Conservation (phyloP, 352 stramenopile genomes). For the Phytophthora pinifolia region DNA sequence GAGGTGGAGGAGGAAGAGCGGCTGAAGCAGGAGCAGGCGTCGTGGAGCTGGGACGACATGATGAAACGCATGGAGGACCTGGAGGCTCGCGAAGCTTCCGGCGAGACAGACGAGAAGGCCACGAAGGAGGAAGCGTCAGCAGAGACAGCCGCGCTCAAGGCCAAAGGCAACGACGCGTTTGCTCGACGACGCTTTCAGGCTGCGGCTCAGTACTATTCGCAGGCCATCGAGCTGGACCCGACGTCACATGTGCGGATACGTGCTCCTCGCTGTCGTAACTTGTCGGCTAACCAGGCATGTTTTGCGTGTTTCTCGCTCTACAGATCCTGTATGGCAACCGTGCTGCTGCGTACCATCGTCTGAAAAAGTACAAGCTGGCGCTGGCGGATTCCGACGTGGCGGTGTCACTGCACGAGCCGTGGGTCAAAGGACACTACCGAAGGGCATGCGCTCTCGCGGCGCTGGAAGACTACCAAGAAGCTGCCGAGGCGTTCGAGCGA, state of each 20-base stretch:
- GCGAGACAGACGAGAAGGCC: slow-evolving; percentile 29
- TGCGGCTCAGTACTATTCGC: slow-evolving; percentile 84
- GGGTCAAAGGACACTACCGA: slow-evolving; percentile 89
- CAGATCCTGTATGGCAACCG: slow-evolving; percentile 87
- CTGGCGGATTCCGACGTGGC: slow-evolving; percentile 66
- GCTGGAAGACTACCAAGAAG: slow-evolving; percentile 62
- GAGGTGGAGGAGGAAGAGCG: slow-evolving; percentile 84
- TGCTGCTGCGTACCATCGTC: slow-evolving; percentile 66
- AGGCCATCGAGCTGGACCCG: slow-evolving; percentile 80
- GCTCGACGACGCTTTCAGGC: slow-evolving; percentile 70
- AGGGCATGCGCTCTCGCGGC: slow-evolving; percentile 66
- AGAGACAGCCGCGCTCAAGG: slow-evolving; percentile 52
- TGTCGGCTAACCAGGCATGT: slow-evolving; percentile 2
- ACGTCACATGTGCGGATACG: slow-evolving; percentile 58
- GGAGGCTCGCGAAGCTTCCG: slow-evolving; percentile 58
- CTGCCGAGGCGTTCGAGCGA: slow-evolving; percentile 64
- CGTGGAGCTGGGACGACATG: slow-evolving; percentile 84
- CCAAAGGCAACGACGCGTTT: slow-evolving; percentile 82
- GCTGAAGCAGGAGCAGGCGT: slow-evolving; percentile 53
- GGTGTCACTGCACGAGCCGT: slow-evolving; percentile 62
- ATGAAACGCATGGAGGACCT: slow-evolving; percentile 88
- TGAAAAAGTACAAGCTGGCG: slow-evolving; percentile 69
- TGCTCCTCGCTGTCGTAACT: background rate
- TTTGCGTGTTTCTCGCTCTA: slow-evolving; percentile 1
- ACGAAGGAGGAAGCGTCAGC: slow-evolving; percentile 22